Conservation (phyloP, 768 basidiomycete genomes). For the Piloderma croceum region DNA sequence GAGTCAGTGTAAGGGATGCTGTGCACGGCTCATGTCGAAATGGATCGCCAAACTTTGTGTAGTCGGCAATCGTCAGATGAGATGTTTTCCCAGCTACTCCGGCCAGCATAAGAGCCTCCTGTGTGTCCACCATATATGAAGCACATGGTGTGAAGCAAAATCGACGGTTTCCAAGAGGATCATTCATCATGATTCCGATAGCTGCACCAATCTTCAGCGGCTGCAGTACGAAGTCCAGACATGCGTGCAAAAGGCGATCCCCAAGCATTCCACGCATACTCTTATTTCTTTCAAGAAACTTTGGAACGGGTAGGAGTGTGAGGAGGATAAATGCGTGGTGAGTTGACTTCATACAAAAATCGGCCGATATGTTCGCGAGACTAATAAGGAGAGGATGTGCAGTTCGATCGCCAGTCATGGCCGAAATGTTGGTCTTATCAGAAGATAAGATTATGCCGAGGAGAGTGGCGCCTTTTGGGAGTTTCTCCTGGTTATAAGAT, state of each 20-base stretch:
- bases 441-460: slow-evolving; percentile 13
- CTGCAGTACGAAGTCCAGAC: slow-evolving; percentile 11
- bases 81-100: slow-evolving; percentile 27
- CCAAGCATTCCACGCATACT: slow-evolving; percentile 8
- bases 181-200: slow-evolving; percentile 14
- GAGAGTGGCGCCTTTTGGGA: slow-evolving; percentile 14
- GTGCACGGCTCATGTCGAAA: slow-evolving; percentile 22
- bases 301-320: slow-evolving; percentile 16
- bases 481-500: slow-evolving; percentile 13
- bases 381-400: slow-evolving; percentile 13
- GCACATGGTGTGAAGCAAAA: slow-evolving; percentile 25
- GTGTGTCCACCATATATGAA: slow-evolving; percentile 28
- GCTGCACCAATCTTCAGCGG: slow-evolving; percentile 14
- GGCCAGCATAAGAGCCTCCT: slow-evolving; percentile 25
- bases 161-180: slow-evolving; percentile 17
- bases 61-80: slow-evolving; percentile 23
- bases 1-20: slow-evolving; percentile 15
- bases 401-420: slow-evolving; percentile 10
- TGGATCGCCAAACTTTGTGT: slow-evolving; percentile 25
- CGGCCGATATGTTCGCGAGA: slow-evolving; percentile 12
- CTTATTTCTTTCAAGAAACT: slow-evolving; percentile 12
- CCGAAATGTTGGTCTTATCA: slow-evolving; percentile 17
- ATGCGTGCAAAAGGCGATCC: slow-evolving; percentile 16
- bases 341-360: slow-evolving; percentile 9
- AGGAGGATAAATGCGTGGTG: slow-evolving; percentile 15